Base-by-base conservation (phyloP, 1,284 basidiomycete genomes). In the Sporisorium iseilematis-ciliati region DNA sequence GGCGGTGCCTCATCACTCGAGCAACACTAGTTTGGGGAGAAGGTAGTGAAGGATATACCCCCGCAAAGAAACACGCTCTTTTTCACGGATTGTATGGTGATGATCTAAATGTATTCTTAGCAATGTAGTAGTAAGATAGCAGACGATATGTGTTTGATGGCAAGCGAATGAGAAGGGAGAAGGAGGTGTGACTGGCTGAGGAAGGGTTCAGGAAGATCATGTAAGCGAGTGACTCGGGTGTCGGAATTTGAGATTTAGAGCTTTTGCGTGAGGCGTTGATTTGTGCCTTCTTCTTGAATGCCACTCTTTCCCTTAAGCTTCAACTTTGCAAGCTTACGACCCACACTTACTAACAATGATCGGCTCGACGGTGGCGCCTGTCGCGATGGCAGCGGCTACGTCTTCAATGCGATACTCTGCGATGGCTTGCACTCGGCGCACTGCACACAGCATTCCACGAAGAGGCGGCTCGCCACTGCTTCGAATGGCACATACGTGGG, bases 401-500 rank as follows among this genome's bases (percentile, higher is more conserved):
- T 43, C 53, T 14, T 66, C 61, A 10, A 55, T 73, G 56, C 43
- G 59, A n/a, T 7, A 42, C 23, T 25, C 65, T n/a, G 54, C 61
- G 3, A 52, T 56, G 51, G 26, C 49, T 3, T 62, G 58, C 33
- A 18, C 58, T 38, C 50, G 55, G 8, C 55, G 50, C 12, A 38
- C 20, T 25, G n/a, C 55, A 4, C 4, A 57, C n/a, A 26, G 25
- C n/a, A 33, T 52, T 10, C 48, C 41, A 42, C 51, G 49, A n/a
- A 25, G 10, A 29, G 29, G 48, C 48, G 16, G 50, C 20, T 71
- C 73, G 31, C 63, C 65, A 41, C 49, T 75, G 16, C 42, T 59
- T n/a, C 56, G 60, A 38, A 66, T 71, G 46, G 73, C 73, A 25
- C 73, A 75, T 41, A 57, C 60, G 35, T 75, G 73, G 73, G 68